phyloP scores from a whole-genome alignment of 768 basidiomycete species.

The Kwoniella dendrophila region DNA sequence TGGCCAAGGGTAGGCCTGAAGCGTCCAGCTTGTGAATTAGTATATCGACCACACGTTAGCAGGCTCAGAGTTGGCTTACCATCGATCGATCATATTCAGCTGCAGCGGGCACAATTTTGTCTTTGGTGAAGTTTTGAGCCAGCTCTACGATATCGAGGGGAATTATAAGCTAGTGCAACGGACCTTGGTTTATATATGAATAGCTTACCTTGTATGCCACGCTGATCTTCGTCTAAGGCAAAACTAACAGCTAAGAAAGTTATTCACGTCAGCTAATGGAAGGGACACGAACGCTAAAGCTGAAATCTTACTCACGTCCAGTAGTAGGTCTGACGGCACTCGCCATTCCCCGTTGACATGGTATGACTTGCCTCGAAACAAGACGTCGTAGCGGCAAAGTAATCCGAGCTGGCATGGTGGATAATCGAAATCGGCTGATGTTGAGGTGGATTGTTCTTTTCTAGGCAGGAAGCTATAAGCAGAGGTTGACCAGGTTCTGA shows the following conservation, averaged over 20 bases:
- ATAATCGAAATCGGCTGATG: background rate
- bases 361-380: background rate
- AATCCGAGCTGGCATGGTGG: constrained; percentile 5
- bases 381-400: background rate
- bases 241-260: constrained; percentile 42
- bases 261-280: background rate
- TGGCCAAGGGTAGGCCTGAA: constrained; percentile 55
- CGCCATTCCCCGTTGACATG: constrained; percentile 4
- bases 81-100: constrained; percentile 57
- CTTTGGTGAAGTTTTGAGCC: constrained; percentile 44
- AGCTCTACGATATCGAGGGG: constrained; percentile 33
- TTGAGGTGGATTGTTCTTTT: no score
- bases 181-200: background rate
- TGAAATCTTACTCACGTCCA: constrained; percentile 21
- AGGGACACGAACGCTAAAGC: background rate
- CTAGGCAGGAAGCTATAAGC: no score
- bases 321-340: background rate
- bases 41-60: no score
- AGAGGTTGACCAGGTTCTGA: no score
- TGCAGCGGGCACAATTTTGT: constrained; percentile 55
- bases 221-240: constrained; percentile 56
- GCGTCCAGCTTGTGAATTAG: background rate
- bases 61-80: constrained; percentile 28
- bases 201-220: constrained; percentile 49
- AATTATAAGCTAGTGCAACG: background rate